These are phyloP conservation scores for Plenodomus biglobosus DNA, from an alignment of 2,329 filamentous ascomycete genomes.

Conservation along the genomic window DNA sequence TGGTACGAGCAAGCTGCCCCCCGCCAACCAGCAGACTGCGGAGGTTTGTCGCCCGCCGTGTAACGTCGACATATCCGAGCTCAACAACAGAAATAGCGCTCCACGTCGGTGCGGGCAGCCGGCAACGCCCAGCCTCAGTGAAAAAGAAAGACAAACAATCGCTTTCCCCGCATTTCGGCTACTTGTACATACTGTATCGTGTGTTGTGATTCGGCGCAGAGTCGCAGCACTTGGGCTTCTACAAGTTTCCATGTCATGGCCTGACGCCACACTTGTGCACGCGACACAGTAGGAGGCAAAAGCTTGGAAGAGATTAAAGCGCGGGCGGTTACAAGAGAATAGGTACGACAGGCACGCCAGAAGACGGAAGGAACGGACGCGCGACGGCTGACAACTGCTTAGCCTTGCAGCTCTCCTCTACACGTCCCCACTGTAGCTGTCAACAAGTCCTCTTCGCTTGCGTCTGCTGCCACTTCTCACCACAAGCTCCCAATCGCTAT, in stretches of 20 bases:
- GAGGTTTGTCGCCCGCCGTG: constrained; percentile 3
- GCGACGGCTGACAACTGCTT: constrained; percentile 1
- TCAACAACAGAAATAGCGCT: constrained; percentile 42
- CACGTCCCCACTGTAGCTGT: constrained; percentile 14
- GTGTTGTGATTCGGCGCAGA: neutral
- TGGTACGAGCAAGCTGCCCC: neutral
- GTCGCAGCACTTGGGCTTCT: neutral
- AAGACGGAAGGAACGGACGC: neutral
- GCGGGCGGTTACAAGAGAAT: no score
- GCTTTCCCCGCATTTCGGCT: constrained; percentile 21
- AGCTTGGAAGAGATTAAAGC: no score
- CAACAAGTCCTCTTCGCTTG: neutral
- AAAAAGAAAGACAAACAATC: no score
- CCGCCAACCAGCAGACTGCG: neutral
- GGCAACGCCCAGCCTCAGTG: constrained; percentile 13
- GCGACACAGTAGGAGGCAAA: neutral
- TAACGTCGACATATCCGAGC: constrained; percentile 30
- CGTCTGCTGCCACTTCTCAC: constrained; percentile 7
- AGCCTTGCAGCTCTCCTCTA: constrained; percentile 12
- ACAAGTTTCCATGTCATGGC: constrained; percentile 6
- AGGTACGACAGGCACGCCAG: neutral
- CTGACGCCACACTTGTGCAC: constrained; percentile 9
- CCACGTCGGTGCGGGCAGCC: constrained; percentile 20
- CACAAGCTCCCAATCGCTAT: constrained; percentile 17
- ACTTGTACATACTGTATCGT: no score